Conservation (phyloP, 345 rosid species). For the Eucalyptus pumila region DNA sequence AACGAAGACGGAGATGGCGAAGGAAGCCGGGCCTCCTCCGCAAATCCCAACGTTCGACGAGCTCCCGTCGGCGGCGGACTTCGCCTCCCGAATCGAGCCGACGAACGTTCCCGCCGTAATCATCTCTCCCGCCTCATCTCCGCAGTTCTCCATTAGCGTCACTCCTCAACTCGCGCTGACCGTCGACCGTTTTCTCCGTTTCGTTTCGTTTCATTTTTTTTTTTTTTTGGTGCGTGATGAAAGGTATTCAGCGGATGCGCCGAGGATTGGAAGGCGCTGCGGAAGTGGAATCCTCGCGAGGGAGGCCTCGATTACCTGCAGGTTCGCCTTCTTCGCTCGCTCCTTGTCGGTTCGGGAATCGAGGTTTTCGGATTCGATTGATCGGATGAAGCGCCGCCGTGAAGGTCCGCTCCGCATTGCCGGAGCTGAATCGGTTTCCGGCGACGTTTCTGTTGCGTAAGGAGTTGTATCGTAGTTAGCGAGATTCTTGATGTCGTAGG, state of each 20-base stretch:
- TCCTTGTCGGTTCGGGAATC: background rate
- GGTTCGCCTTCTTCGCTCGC: slow-evolving; percentile 16
- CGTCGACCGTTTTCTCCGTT: background rate
- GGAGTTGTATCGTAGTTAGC: background rate
- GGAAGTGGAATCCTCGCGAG: slow-evolving; percentile 54
- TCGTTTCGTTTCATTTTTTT: background rate
- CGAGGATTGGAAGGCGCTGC: slow-evolving; percentile 51
- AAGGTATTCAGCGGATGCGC: slow-evolving; percentile 55
- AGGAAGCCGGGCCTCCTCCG: slow-evolving; percentile 1
- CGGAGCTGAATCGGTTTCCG: background rate
- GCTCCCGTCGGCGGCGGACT: slow-evolving; percentile 33
- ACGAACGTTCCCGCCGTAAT: slow-evolving; percentile 60
- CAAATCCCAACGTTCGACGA: slow-evolving; percentile 29
- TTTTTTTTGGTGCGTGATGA: background rate
- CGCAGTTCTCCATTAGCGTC: background rate
- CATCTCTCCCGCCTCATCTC: background rate
- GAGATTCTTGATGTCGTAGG: background rate
- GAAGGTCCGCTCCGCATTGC: background rate
- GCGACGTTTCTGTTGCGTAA: background rate
- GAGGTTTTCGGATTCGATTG: background rate
- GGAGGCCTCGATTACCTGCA: slow-evolving; percentile 74
- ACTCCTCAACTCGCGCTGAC: background rate
- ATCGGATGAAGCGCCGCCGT: background rate
- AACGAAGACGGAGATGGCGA: background rate
- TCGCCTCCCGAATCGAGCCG: slow-evolving; percentile 51